Base-by-base conservation (phyloP, 2,329 filamentous ascomycete species). In the Acephala macrosclerotiorum region DNA sequence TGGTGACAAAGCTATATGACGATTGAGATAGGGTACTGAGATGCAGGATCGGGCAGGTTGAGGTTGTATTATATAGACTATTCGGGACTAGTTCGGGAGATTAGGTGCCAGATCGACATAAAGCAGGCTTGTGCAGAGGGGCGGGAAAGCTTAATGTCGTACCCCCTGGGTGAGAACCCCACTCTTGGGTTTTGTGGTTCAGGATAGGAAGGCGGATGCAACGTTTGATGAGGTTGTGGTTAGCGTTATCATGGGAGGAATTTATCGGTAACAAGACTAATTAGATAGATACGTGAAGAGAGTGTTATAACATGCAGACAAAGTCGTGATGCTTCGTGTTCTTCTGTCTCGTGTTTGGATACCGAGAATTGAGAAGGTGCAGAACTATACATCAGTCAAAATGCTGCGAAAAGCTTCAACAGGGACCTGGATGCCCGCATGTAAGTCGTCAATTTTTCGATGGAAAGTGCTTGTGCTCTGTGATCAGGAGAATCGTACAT, bases 401-500 rank as follows among this genome's bases (percentile, higher is more conserved):
- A 81, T 81, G 77, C 62, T 80, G 63, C 68, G 68, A 56, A 77
- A 73, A 63, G 74, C 78, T 7, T 64, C 65, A 6, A 82, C 81
- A 8, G 81, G 80, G 12, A 83, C 80, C 2, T 83, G 81, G 81
- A 70, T 83, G 65, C 80, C 81, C 49, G 80, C 81, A 2, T 81
- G 45, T 49, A 26, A 49, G 45, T 49, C 7, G n/a, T 9, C n/a
- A 25, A 6, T 7, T 18, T 49, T 3, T 7, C 6, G 45, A 49
- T n/a, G 29, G n/a, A 42, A n/a, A 2, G 40, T 18, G 7, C 40
- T n/a, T 20, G 25, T 12, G 25, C 22, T 22, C 12, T 20, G 45
- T 22, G 22, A 20, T 22, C n/a, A 2, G 9, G 38, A n/a, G 38
- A 42, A 22, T 25, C 45, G 20, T 7, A 25, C 9, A 7, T 49